Evolutionary conservation across 139 green algal genomes (phyloP).

Genomic region (Micractinium conductrix): DNA sequence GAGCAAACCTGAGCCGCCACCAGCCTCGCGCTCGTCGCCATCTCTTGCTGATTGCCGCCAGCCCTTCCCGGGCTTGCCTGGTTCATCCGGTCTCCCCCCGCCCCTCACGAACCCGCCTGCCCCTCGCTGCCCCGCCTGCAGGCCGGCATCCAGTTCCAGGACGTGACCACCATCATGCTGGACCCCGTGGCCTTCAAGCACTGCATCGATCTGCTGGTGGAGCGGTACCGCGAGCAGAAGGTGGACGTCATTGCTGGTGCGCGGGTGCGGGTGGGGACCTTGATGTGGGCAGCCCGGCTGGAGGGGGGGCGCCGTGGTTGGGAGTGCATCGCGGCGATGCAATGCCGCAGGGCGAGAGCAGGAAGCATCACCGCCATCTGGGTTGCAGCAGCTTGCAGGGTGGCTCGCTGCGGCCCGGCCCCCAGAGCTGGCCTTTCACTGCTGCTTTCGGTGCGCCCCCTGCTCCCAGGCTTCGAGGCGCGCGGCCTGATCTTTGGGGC

Average conservation of each 20-base stretch:
- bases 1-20: not conserved
- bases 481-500: constrained; percentile 98
- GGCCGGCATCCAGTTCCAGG: constrained; percentile 95
- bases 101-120: not conserved
- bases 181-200: constrained; percentile 85
- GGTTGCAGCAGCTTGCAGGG: no score
- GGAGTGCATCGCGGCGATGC: no score
- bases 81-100: no score
- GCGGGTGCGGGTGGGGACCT: not conserved
- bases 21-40: no score
- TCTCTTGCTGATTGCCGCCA: not conserved
- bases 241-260: constrained; percentile 90
- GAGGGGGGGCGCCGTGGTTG: no score
- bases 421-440: no score
- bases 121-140: not conserved
- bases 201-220: constrained; percentile 83
- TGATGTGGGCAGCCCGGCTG: no score
- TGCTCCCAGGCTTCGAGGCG: constrained; percentile 92
- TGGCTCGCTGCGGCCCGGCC: no score
- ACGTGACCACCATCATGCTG: constrained; percentile 96
- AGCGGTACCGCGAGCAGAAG: constrained; percentile 78
- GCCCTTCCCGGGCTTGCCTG: not conserved
- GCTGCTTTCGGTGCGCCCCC: no score
- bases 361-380: no score
- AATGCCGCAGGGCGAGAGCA: no score